Evolutionary conservation across 371 early-diverging fungal species (phyloP), one percentile per base, ranked within the genome.

Genomic region (Mucor indicus): DNA sequence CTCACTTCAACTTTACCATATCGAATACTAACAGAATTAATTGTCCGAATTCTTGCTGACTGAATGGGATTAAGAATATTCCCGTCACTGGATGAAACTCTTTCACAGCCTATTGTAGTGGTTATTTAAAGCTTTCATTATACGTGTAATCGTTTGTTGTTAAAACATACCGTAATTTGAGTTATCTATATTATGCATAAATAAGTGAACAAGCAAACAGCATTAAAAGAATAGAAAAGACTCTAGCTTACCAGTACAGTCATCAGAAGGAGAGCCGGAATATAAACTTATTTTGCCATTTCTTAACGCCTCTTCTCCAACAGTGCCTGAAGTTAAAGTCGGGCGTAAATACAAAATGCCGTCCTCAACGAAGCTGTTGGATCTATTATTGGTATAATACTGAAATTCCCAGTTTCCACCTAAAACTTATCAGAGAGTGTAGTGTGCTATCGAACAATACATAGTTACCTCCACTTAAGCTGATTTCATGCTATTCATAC

Each of bases 51-150:
- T 23, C 72, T 53, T 5, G 85, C 86, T 1, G 83, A 82, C 50
- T 79, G 83, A 38, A 88, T 70, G 3, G 88, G 88, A 38, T 86
- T 86, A 45, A 87, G 44, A 47, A 77, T 81, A 47, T 72, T 73
- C 7, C 67, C 78, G 72, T 79, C 12, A 63, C 45, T 24, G 43
- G 50, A 29, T 2, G 79, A 66, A 17, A 53, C 45, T 21, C 84
- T 73, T 40, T 68, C 68, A 43, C 86, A 85, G 4, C 85, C 85
- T 65, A 25, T 31, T 8, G n/a, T n/a, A n/a, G n/a, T n/a, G n/a
- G n/a, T n/a, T n/a, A n/a, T n/a, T n/a, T n/a, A n/a, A n/a, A n/a
- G n/a, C n/a, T n/a, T n/a, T n/a, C n/a, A n/a, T n/a, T n/a, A n/a
- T n/a, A 15, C 2, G 3, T 20, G 35, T 2, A 25, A 13, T 10